Conservation (phyloP, 1,284 basidiomycete species). For the Austropuccinia psidii region DNA sequence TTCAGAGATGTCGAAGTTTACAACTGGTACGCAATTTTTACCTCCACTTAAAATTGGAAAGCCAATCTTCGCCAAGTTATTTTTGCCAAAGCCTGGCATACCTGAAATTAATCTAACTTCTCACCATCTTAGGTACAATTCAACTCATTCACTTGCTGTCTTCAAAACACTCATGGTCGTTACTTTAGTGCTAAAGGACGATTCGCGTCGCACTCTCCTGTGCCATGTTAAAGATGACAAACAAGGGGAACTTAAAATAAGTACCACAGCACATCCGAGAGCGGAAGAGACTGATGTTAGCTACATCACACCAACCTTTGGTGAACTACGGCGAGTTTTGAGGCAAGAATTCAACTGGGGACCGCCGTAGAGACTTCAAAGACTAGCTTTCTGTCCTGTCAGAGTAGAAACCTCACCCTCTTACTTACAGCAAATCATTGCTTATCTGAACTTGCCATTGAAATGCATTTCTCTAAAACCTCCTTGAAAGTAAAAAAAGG, state of each 20-base stretch:
- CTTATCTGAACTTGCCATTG: no score
- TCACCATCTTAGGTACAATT: background rate
- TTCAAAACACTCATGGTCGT: constrained; percentile 12
- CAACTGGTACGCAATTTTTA: background rate
- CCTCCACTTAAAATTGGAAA: background rate
- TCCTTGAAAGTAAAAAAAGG: no score
- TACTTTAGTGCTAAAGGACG: background rate
- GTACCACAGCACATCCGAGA: background rate
- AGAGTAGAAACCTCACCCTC: no score
- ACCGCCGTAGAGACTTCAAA: no score
- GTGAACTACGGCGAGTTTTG: background rate
- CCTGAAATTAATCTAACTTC: background rate
- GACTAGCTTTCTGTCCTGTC: no score
- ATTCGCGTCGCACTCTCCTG: background rate
- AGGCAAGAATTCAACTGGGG: constrained; percentile 10
- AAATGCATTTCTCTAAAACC: no score
- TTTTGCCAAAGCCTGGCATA: background rate
- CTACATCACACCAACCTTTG: background rate
- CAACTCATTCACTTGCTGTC: background rate
- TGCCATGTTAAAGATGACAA: background rate
- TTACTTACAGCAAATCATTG: no score
- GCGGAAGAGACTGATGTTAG: background rate
- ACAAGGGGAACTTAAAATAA: background rate
- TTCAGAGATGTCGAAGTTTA: constrained; percentile 5
- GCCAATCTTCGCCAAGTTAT: background rate